A percentile compares a stretch with the other conserved stretches of the same genome.
These are phyloP conservation scores for Ascobolus immersus DNA, from an alignment of 495 filamentous ascomycete genomes.

Conservation along the genomic window DNA sequence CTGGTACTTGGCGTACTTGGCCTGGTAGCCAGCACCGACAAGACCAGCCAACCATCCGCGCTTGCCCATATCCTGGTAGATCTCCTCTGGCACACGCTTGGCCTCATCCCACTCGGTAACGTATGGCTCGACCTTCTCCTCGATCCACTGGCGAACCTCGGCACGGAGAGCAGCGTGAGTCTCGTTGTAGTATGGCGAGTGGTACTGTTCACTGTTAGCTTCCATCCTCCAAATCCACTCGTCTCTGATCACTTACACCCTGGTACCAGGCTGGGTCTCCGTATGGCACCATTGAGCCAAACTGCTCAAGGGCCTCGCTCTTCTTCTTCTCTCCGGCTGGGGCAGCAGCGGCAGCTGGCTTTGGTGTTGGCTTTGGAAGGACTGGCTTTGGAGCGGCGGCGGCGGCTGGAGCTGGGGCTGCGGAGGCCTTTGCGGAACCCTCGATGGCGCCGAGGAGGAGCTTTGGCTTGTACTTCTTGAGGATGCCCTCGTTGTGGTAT, in stretches of 20 bases:
- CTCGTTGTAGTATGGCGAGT: slow-evolving; percentile 89
- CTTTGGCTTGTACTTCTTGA: slow-evolving; percentile 81
- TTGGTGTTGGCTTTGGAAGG: slow-evolving; percentile 5
- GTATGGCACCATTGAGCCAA: slow-evolving; percentile 68
- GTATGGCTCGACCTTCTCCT: slow-evolving; percentile 66
- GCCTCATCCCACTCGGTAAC: slow-evolving; percentile 93
- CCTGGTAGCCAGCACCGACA: slow-evolving; percentile 54
- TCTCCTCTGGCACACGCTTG: slow-evolving; percentile 57
- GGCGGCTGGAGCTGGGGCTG: slow-evolving; percentile 22
- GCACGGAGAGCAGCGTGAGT: slow-evolving; percentile 68
- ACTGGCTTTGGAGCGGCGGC: slow-evolving; percentile 13
- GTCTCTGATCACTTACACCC: slow-evolving; percentile 32
- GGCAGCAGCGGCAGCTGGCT: slow-evolving; percentile 6
- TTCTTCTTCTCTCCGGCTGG: slow-evolving; percentile 21
- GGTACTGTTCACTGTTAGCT: slow-evolving; percentile 31
- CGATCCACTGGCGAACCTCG: slow-evolving; percentile 80
- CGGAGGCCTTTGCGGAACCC: slow-evolving; percentile 38
- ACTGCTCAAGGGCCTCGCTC: slow-evolving; percentile 53
- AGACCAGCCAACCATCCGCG: slow-evolving; percentile 78
- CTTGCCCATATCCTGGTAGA: slow-evolving; percentile 90
- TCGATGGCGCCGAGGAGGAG: slow-evolving; percentile 79
- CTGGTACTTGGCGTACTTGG: slow-evolving; percentile 38
- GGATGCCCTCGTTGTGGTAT: slow-evolving; percentile 81
- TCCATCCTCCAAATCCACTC: not conserved
- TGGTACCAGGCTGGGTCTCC: slow-evolving; percentile 92